Evolutionary conservation across 495 filamentous ascomycete species (phyloP), one percentile per base, ranked within the genome.

Genomic region (Talaromyces liani): DNA sequence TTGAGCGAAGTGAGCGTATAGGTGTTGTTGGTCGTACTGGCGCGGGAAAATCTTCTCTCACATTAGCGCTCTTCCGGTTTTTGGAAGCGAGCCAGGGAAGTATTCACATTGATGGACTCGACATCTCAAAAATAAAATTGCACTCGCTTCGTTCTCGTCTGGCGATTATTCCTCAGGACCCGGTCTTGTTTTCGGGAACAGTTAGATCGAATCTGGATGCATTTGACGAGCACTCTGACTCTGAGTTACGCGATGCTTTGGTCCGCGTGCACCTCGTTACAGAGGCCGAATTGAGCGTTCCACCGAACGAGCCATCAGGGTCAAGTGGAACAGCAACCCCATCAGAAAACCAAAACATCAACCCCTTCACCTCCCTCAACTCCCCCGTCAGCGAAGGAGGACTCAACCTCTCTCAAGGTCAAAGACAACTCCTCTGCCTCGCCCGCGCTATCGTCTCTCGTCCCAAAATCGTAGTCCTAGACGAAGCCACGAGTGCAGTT

Each of bases 401-500:
- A 1, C 81, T 86, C 4, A 88, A 88, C 68, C 82, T 97, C 10
- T 92, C 89, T 0, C 92, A 95, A 69, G 92, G 92, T 3, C 92
- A 97, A 71, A 82, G 91, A 5, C 92, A 97, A 69, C 89, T 96
- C 1, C 83, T 97, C 12, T 94, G 91, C 67, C 85, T 97, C 1
- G 92, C 92, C 0, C 87, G 92, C 6, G 92, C 92, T 39, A 93
- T 96, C 68, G 86, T 95, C 33, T 79, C 85, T 4, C 82, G 86
- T 0, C 90, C 91, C 10, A 89, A 89, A 67, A 87, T 97, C 64
- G 88, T 97, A 83, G 86, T 97, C 8, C 81, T 97, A 9, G 92
- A 97, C 69, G 92, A 97, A 75, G 92, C 92, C 0, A 97, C 92
- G 0, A 89, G 85, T 4, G 90, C 92, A 3, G 91, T 97, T 4